Conservation (phyloP, 108 stramenopile genomes). For the Craspedostauros australis region DNA sequence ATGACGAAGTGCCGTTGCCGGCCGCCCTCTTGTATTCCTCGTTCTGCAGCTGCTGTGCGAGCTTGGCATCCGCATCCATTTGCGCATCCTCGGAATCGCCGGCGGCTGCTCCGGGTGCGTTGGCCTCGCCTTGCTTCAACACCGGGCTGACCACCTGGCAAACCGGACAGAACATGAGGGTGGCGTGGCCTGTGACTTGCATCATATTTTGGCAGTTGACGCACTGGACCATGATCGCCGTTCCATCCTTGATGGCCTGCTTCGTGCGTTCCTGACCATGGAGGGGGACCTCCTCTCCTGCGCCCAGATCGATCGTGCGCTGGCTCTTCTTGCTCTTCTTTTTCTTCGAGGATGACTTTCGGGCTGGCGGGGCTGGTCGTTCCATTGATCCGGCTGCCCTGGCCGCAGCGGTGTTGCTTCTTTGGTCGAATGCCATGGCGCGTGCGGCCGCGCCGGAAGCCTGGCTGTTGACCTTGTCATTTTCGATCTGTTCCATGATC, state of each 20-base stretch:
- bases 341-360: not conserved
- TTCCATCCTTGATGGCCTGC: slow-evolving; percentile 65
- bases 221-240: slow-evolving; percentile 64
- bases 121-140: slow-evolving; percentile 33
- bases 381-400: slow-evolving; percentile 21
- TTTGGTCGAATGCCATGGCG: slow-evolving; percentile 41
- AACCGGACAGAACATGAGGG: slow-evolving; percentile 75
- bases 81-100: slow-evolving; percentile 60
- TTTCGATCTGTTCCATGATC: slow-evolving; percentile 66
- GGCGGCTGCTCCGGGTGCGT: no score
- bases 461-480: slow-evolving; percentile 42
- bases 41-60: slow-evolving; percentile 72
- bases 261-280: slow-evolving; percentile 64
- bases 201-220: slow-evolving; percentile 76
- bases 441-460: slow-evolving; percentile 37
- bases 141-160: slow-evolving; percentile 67
- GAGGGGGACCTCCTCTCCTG: slow-evolving; percentile 47
- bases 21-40: slow-evolving; percentile 52
- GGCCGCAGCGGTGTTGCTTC: slow-evolving; percentile 29
- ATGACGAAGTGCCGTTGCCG: not conserved
- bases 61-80: slow-evolving; percentile 59
- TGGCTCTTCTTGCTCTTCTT: slow-evolving; percentile 2
- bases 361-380: slow-evolving; percentile 10
- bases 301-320: slow-evolving; percentile 35
- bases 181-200: slow-evolving; percentile 69